These are phyloP conservation scores for Aspergillus baeticus DNA, from an alignment of 495 filamentous ascomycete genomes.

Conservation along the genomic window DNA sequence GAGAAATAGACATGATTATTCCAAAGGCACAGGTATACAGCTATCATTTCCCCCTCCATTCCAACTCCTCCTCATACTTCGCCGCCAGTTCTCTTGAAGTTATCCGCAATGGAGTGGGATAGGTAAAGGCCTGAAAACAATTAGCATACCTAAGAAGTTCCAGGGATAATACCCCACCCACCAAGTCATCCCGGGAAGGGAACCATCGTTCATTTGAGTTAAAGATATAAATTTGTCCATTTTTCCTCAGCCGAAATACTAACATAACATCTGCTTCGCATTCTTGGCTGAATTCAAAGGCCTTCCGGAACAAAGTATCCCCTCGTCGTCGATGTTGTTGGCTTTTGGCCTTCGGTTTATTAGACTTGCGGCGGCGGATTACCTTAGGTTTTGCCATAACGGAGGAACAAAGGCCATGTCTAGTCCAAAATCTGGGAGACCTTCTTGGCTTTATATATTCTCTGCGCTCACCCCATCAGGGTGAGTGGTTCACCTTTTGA, in stretches of 20 bases:
- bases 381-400: not conserved
- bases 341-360: not conserved
- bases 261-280: not conserved
- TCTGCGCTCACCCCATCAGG: no score
- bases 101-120: constrained; percentile 5
- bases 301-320: not conserved
- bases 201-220: constrained; percentile 1
- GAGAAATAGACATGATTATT: no score
- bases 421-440: no score
- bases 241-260: not conserved
- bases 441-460: no score
- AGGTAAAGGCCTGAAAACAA: constrained; percentile 1
- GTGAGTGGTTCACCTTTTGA: no score
- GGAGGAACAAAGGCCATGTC: no score
- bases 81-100: not conserved
- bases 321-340: not conserved
- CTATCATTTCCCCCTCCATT: not conserved
- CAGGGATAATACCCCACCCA: not conserved
- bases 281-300: constrained; percentile 2
- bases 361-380: not conserved
- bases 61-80: not conserved
- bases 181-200: constrained; percentile 1
- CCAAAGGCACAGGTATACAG: no score
- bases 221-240: not conserved
- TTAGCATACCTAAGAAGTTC: not conserved